phyloP scores from a whole-genome alignment of 495 filamentous ascomycete species.

The Xylaria grammica region DNA sequence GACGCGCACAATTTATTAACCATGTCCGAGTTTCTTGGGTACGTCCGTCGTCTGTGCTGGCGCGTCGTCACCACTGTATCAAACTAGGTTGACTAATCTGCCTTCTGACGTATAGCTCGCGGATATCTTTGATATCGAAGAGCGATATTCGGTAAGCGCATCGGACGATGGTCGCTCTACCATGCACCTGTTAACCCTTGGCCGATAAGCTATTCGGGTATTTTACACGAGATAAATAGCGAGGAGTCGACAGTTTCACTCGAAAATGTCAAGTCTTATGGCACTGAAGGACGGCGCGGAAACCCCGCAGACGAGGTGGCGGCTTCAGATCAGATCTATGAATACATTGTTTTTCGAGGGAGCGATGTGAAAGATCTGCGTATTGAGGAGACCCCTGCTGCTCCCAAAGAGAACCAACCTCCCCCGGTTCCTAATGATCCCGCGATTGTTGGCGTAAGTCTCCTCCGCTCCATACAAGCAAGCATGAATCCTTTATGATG shows the following conservation, averaged over 20 bases:
- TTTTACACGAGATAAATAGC: slow-evolving; percentile 96
- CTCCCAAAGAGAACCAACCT: slow-evolving; percentile 70
- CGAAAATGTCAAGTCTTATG: slow-evolving; percentile 90
- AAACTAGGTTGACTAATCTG: slow-evolving; percentile 30
- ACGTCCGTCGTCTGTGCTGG: slow-evolving; percentile 35
- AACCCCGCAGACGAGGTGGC: slow-evolving; percentile 80
- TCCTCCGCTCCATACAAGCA: neutral
- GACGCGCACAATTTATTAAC: slow-evolving; percentile 29
- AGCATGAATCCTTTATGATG: slow-evolving; percentile 63
- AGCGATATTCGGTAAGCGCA: slow-evolving; percentile 87
- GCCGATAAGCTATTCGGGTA: slow-evolving; percentile 81
- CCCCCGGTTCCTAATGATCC: slow-evolving; percentile 91
- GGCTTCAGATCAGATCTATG: slow-evolving; percentile 84
- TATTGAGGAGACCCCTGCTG: slow-evolving; percentile 75
- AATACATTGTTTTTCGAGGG: slow-evolving; percentile 98
- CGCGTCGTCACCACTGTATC: neutral
- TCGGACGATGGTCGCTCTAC: slow-evolving; percentile 14
- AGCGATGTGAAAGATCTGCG: slow-evolving; percentile 98
- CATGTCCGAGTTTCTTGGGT: slow-evolving; percentile 62
- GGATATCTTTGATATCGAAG: slow-evolving; percentile 91
- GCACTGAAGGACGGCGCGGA: slow-evolving; percentile 86
- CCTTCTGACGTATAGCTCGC: slow-evolving; percentile 59
- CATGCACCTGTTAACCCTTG: slow-evolving; percentile 35
- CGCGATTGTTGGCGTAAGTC: slow-evolving; percentile 95
- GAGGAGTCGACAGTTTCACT: slow-evolving; percentile 95